A percentile compares a stretch with the other conserved stretches of the same genome.
Conservation (phyloP, 2,329 filamentous ascomycete genomes). For the Aureobasidium sp. region DNA sequence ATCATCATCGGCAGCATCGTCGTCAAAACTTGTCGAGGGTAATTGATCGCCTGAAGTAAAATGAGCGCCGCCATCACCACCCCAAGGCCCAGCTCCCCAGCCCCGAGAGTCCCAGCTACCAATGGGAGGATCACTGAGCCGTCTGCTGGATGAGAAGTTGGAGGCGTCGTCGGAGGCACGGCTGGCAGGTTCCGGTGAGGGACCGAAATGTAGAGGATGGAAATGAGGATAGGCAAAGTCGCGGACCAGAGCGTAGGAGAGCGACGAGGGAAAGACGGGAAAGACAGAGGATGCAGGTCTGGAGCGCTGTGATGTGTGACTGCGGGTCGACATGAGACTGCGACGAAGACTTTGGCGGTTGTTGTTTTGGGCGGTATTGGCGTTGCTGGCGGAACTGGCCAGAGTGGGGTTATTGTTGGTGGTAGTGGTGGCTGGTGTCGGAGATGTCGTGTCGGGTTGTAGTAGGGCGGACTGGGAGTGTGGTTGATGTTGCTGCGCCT, state of each 20-base stretch:
- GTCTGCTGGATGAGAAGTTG: constrained; percentile 75
- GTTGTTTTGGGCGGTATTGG: constrained; percentile 2
- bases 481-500: neutral
- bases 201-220: constrained; percentile 89
- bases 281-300: constrained; percentile 46
- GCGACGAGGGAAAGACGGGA: constrained; percentile 74
- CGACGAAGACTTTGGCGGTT: constrained; percentile 8
- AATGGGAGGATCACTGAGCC: constrained; percentile 34
- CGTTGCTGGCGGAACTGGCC: neutral
- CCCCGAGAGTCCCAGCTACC: constrained; percentile 67
- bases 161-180: constrained; percentile 54
- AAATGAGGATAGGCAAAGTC: constrained; percentile 86
- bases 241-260: constrained; percentile 82
- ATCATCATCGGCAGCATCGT: constrained; percentile 18
- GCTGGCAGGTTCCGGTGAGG: constrained; percentile 56
- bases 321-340: constrained; percentile 14
- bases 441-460: constrained; percentile 9
- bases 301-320: constrained; percentile 11
- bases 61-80: constrained; percentile 28
- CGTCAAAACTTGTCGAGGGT: constrained; percentile 30
- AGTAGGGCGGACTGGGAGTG: neutral
- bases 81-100: constrained; percentile 48
- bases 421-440: neutral
- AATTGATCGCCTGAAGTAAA: constrained; percentile 26
- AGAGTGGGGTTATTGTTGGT: neutral